Evolutionary conservation across 768 basidiomycete genomes (phyloP), one percentile per base, ranked within the genome.

Genomic region (Mycena crocata): DNA sequence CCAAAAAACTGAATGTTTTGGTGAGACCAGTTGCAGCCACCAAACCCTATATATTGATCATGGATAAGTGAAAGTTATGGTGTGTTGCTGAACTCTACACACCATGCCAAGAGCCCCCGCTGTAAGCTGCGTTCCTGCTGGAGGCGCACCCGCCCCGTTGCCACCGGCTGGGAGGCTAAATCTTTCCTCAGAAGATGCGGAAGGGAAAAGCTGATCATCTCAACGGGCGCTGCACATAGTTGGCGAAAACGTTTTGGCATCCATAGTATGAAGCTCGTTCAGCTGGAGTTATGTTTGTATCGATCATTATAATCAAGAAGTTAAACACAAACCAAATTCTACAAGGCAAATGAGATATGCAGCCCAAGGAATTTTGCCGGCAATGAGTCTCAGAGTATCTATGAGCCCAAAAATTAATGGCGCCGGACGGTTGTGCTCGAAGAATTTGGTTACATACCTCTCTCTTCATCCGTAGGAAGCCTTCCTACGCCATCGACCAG

Each of bases 61-160:
- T n/a, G n/a, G n/a, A n/a, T n/a, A n/a, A n/a, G n/a, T n/a, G n/a
- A n/a, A n/a, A n/a, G n/a, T n/a, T n/a, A n/a, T n/a, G n/a, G n/a
- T n/a, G n/a, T n/a, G n/a, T n/a, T n/a, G n/a, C n/a, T n/a, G n/a
- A n/a, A n/a, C n/a, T n/a, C n/a, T n/a, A n/a, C n/a, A n/a, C n/a
- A n/a, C n/a, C 64, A 75, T 39, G 28, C 74, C 75, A 26, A 55
- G 52, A 10, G 42, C 31, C 1, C 66, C 67, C 26, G 72, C 64
- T 13, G 73, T 73, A 39, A 72, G 66, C 39, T 74, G 68, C 0
- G 72, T 72, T 3, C 76, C 76, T 4, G 51, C 32, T 19, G 75
- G 75, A 3, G 75, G 74, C 3, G 77, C 74, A 2, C 75, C 77
- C 23, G 77, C 70, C 5, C 75, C 77, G 31, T 76, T 75, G 1